phyloP scores from a whole-genome alignment of 768 basidiomycete genomes.

The Rhodotorula diobovata region DNA sequence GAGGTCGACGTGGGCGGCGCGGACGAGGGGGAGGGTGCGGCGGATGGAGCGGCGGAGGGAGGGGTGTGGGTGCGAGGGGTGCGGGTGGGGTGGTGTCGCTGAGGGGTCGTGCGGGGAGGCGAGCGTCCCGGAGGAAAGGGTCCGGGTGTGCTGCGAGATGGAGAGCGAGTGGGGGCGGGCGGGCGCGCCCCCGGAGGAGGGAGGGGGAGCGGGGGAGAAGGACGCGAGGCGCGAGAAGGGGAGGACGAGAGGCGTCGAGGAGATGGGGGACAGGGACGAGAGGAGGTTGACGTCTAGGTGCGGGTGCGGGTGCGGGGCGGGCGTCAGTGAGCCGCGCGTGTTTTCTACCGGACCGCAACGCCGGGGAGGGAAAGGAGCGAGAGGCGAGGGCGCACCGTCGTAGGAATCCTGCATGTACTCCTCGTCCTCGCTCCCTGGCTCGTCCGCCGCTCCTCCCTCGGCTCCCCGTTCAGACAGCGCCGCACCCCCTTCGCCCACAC shows the following conservation, averaged over 20 bases:
- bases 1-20: slow-evolving; percentile 6
- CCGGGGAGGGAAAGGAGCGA: no score
- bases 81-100: not conserved
- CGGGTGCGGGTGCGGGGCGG: no score
- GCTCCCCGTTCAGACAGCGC: no score
- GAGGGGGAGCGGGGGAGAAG: slow-evolving; percentile 2
- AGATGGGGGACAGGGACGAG: slow-evolving; percentile 1
- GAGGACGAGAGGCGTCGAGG: slow-evolving; percentile 13
- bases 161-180: slow-evolving; percentile 16
- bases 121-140: not conserved
- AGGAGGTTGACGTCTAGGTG: slow-evolving; percentile 18
- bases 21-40: not conserved
- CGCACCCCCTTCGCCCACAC: not conserved
- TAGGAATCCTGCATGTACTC: slow-evolving; percentile 30
- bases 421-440: slow-evolving; percentile 5
- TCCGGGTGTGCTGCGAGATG: slow-evolving; percentile 1
- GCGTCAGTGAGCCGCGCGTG: no score
- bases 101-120: not conserved
- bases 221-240: slow-evolving; percentile 28
- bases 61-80: slow-evolving; percentile 12
- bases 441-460: no score
- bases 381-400: not conserved
- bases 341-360: not conserved
- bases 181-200: not conserved
- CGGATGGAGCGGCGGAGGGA: slow-evolving; percentile 11